Base-by-base conservation (phyloP, 176 grass and related monocot genomes). In the Triticum dicoccoides region DNA sequence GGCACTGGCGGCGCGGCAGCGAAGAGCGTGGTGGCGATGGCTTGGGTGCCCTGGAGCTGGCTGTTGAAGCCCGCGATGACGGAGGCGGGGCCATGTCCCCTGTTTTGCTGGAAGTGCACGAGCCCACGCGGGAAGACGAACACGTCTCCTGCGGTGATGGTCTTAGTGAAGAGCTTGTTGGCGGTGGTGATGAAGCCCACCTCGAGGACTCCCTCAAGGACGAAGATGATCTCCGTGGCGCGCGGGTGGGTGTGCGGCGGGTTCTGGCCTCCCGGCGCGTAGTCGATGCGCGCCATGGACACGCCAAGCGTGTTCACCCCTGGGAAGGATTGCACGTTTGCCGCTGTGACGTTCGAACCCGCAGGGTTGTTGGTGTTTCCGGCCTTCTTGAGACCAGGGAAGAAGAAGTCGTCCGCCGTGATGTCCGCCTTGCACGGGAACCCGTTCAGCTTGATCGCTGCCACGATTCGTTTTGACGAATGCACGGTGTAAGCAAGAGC, bases 211-310 rank as follows among this genome's bases (percentile, higher is more conserved):
- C 89, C 94, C 10, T 93, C 80, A 14, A 87, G 71, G 32, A 96
- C 91, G 49, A 96, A 93, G 78, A 96, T 44, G 15, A 95, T 91
- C 86, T 95, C 91, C 12, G 94, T 95, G 86, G 88, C 94, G 8
- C 94, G 91, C 27, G 94, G 94, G 86, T 93, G 94, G 24, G 91
- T 91, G 87, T 95, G 94, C 24, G 91, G 94, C 8, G 91, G 91
- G 84, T 91, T 95, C 64, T 86, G 78, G 0, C 94, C 94, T 1
- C 87, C 82, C 8, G 84, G 82, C 0, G 94, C 94, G 56, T 88
- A 96, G 89, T 96, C 89, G 44, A 93, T 88, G 69, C 91, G 89
- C 69, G 91, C 86, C 30, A 96, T 84, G 76, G 94, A 93, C 13
- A 93, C 89, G 11, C 94, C 94, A 10, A 96, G 78, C 6, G 94